Evolutionary conservation across 805 yeast species (phyloP), one percentile per base, ranked within the genome.

Genomic region (Barnettozyma sp.): DNA sequence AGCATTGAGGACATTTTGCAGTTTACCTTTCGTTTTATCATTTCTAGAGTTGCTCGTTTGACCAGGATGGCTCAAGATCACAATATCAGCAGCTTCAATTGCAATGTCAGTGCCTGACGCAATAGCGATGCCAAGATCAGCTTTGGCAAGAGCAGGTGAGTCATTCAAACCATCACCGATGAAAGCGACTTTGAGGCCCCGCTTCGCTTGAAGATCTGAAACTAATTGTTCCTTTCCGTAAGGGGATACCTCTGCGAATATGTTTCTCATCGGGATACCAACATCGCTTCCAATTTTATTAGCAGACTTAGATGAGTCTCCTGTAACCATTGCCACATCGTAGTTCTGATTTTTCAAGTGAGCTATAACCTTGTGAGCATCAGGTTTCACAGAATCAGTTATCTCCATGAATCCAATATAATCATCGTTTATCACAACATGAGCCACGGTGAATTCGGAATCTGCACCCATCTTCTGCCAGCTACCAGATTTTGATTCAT

Each of bases 101-200:
- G 98, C 97, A 47, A 92, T 84, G 51, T 92, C 97, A 0, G 97
- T 84, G 5, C 97, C 96, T 0, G 94, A 74, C 8, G 94, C 80
- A 39, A 94, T 76, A 9, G 97, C 92, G 49, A 94, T 76, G 17
- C 98, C 98, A 14, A 92, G 61, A 46, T 87, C 85, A 1, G 96
- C 82, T 38, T 81, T 71, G 1, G 85, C 94, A 37, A 92, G 68
- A 0, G 97, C 97, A 0, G 98, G 97, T 0, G 97, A 94, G 56
- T 92, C 99, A 58, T 92, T 92, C 46, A 92, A 84, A 41, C 99
- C 99, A 60, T 92, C 99, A 25, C 99, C 99, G 16, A 92, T 80
- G 67, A 94, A 87, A 6, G 88, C 90, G 27, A 92, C 80, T 13
- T 66, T 62, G 9, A 60, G 49, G 2, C 64, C 65, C 4, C 47